These are phyloP conservation scores for Starmerella bombicola DNA, from an alignment of 805 yeast genomes.

Conservation along the genomic window DNA sequence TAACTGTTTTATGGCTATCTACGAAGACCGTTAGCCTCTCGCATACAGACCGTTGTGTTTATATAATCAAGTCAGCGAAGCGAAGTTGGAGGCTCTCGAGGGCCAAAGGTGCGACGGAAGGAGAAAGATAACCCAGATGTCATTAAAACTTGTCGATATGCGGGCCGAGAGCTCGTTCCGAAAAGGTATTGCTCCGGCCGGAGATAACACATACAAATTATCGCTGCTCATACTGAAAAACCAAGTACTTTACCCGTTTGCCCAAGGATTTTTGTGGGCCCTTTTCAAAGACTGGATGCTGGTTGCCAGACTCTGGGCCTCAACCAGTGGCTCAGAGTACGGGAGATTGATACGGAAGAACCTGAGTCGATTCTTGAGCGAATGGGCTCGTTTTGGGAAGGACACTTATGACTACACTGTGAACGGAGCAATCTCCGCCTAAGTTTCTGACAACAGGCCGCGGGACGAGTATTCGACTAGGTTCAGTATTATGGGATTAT, in stretches of 20 bases:
- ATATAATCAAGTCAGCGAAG: too few species aligned
- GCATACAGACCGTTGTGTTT: too few species aligned
- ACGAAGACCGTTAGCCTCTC: too few species aligned
- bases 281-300: constrained; percentile 21
- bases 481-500: neutral
- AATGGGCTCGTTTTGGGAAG: neutral
- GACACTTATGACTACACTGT: too few species aligned
- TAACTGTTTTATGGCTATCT: too few species aligned
- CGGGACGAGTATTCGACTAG: too few species aligned
- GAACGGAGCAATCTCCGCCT: too few species aligned
- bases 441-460: too few species aligned
- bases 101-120: too few species aligned
- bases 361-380: neutral
- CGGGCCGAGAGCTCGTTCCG: constrained; percentile 27
- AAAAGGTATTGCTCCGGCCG: constrained; percentile 26
- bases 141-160: constrained; percentile 20
- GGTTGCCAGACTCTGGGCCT: constrained; percentile 12
- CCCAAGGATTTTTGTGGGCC: constrained; percentile 30
- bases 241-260: constrained; percentile 28
- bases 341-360: constrained; percentile 3
- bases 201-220: constrained; percentile 23
- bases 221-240: constrained; percentile 25
- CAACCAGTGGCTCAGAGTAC: constrained; percentile 12
- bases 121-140: too few species aligned
- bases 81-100: too few species aligned